Conservation (phyloP, 768 basidiomycete species). For the Mycena rebaudengoi region DNA sequence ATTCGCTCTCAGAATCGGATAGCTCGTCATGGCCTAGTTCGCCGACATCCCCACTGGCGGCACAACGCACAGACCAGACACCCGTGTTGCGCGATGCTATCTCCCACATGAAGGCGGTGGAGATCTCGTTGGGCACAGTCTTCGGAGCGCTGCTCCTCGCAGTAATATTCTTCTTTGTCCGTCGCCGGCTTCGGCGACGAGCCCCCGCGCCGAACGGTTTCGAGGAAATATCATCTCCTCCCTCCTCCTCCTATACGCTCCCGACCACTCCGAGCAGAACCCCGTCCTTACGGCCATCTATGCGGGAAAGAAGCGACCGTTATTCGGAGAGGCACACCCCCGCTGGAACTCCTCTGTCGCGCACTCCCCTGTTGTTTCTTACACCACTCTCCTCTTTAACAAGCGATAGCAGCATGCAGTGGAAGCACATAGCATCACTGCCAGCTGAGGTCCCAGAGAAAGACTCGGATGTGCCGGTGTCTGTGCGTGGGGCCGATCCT, state of each 20-base stretch:
- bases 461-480: background rate
- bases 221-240: constrained; percentile 1
- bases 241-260: too few species aligned
- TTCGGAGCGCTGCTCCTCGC: background rate
- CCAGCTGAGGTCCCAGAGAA: background rate
- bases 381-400: constrained; percentile 10
- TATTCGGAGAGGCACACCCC: constrained; percentile 15
- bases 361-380: background rate
- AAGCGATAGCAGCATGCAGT: constrained; percentile 7
- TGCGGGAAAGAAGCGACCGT: constrained; percentile 16
- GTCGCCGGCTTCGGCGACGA: background rate
- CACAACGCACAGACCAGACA: background rate
- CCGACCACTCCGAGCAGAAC: background rate
- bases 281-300: constrained; percentile 15
- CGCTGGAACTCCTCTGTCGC: constrained; percentile 17
- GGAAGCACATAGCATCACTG: background rate
- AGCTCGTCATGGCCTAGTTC: too few species aligned
- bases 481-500: background rate
- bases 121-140: background rate
- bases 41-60: background rate
- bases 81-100: background rate
- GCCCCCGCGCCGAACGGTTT: too few species aligned
- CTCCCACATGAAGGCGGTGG: background rate
- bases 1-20: too few species aligned
- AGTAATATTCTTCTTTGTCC: background rate